Conservation (phyloP, 257 asterid genomes). For the Ballota nigra region DNA sequence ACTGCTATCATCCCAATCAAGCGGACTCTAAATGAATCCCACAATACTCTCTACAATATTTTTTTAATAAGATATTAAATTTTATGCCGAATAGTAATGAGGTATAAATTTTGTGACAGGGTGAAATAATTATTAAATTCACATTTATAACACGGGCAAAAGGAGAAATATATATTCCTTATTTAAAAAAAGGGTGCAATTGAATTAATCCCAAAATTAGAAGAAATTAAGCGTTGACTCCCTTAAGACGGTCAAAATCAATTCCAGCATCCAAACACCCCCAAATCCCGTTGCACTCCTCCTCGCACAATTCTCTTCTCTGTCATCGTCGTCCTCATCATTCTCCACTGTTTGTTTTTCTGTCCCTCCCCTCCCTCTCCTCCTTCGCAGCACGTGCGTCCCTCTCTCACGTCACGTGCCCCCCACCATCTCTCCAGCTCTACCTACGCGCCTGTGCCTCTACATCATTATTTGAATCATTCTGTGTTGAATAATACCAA, state of each 20-base stretch:
- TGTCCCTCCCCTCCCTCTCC: constrained; percentile 20
- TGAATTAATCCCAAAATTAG: no score
- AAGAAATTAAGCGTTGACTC: constrained; percentile 23
- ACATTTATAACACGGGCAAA: no score
- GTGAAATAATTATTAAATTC: no score
- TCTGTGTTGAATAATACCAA: background rate
- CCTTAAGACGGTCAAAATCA: constrained; percentile 26
- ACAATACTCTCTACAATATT: no score
- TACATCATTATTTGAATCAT: constrained; percentile 14
- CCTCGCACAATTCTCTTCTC: constrained; percentile 1
- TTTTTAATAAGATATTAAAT: no score
- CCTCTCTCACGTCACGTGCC: constrained; percentile 38
- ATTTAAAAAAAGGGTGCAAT: no score
- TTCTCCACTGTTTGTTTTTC: constrained; percentile 27
- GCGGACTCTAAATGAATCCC: no score
- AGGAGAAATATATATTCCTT: no score
- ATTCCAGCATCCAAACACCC: constrained; percentile 14
- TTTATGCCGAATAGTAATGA: no score
- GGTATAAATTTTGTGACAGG: no score
- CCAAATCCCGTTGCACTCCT: constrained; percentile 4
- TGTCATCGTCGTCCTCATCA: constrained; percentile 20
- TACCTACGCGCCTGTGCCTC: constrained; percentile 16
- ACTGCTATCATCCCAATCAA: no score
- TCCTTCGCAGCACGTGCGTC: constrained; percentile 33
- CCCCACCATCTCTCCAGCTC: constrained; percentile 30